Base-by-base conservation (phyloP, 441 rosid genomes). In the Pelargonium fulgidum region DNA sequence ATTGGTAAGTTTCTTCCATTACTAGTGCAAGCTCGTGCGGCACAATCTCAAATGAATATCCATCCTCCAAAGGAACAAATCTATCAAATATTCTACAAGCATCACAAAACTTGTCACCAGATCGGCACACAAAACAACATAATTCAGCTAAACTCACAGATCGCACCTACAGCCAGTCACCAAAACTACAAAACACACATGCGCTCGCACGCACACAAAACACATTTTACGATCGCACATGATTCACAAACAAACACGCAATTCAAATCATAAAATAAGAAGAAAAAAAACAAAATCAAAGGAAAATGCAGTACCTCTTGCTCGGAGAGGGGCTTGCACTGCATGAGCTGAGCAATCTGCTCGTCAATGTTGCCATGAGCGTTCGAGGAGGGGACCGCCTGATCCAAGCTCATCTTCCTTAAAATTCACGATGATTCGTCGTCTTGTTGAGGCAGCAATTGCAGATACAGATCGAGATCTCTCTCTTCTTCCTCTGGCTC, bases 281-380 rank as follows among this genome's bases (percentile, higher is more conserved):
- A 56, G 1, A 29, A 29, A 29, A 29, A 4, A 3, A 4, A 29
- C 0, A 29, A 3, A 29, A 29, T 3, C 3, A 4, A 42, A 14
- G 69, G 20, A 39, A 7, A 16, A 56, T 16, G 17, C 62, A 56
- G 22, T 19, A 85, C 89, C 91, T 87, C 86, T 65, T 81, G 86
- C 73, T 87, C 91, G 12, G 91, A 83, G 56, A 87, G 84, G 2
- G 91, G 91, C 78, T 85, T 87, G 85, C 91, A 87, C 85, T 87
- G 91, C 89, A 82, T 87, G 54, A 87, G 91, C 84, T 87, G 89
- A 52, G 85, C 78, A 86, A 87, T 85, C 87, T 87, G 91, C 68
- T 87, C 89, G 72, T 87, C 89, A 54, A 54, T 20, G 61, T 54
- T 54, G 12, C 61, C 61, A 54, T 14, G 61, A 54, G 61, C 61